Conservation (phyloP, 306 rosid genomes). For the Prunus armeniaca region DNA sequence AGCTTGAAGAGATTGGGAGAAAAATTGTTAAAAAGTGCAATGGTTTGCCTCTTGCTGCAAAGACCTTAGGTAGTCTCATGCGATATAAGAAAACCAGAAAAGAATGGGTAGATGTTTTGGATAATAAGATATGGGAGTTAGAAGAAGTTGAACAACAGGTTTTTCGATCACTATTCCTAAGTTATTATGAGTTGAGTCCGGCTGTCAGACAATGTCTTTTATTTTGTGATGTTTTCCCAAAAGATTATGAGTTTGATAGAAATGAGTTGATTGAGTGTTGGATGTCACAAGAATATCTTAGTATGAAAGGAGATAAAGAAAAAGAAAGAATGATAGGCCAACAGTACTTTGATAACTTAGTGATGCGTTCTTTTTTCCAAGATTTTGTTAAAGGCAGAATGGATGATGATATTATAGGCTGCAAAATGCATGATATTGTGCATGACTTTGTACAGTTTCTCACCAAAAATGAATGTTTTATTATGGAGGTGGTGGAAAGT, state of each 20-base stretch:
- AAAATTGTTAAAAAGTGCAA: background rate
- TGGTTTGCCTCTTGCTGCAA: background rate
- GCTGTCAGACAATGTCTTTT: background rate
- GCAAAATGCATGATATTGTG: slow-evolving; percentile 6
- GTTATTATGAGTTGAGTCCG: background rate
- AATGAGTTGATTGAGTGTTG: too few species aligned
- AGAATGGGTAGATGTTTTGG: background rate
- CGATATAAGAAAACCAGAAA: background rate
- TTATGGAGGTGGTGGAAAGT: background rate
- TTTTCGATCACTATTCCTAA: background rate
- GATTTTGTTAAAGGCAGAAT: too few species aligned
- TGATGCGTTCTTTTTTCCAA: too few species aligned
- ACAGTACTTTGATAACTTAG: too few species aligned
- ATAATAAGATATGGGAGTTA: background rate
- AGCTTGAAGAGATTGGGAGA: background rate
- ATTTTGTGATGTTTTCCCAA: background rate
- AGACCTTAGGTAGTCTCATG: slow-evolving; percentile 5
- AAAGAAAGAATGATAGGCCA: too few species aligned
- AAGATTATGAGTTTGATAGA: background rate
- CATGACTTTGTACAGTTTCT: background rate
- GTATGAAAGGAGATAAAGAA: too few species aligned
- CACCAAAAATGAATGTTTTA: too few species aligned
- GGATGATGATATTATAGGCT: fast-evolving
- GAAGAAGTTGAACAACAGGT: background rate
- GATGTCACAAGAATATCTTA: too few species aligned